These are phyloP conservation scores for Trametes versicolor DNA, from an alignment of 1,284 basidiomycete genomes.

Conservation along the genomic window DNA sequence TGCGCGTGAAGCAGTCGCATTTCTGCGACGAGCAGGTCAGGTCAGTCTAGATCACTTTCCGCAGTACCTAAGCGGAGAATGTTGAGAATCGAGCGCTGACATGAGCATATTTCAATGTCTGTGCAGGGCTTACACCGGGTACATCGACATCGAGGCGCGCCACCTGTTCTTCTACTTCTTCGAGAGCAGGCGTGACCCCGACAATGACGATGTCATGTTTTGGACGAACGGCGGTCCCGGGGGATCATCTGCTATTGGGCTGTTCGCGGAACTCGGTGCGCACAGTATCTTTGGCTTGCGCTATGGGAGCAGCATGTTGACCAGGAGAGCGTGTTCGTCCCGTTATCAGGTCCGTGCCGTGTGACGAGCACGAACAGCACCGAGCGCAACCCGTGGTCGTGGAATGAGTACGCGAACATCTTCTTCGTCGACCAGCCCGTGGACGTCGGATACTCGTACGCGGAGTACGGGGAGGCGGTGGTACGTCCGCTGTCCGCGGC, in stretches of 20 bases:
- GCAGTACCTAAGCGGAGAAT: too few relatives aligned
- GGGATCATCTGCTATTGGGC: conserved; percentile 64
- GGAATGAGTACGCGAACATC: conserved; percentile 76
- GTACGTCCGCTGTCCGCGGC: conserved; percentile 40
- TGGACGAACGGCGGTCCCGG: conserved; percentile 73
- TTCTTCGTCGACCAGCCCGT: conserved; percentile 78
- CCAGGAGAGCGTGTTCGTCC: conserved; percentile 29
- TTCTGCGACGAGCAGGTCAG: conserved; percentile 38
- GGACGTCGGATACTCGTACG: conserved; percentile 76
- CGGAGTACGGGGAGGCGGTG: conserved; percentile 72
- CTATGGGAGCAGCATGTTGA: conserved; percentile 50
- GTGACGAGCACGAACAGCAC: conserved; percentile 58
- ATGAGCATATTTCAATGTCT: too few relatives aligned
- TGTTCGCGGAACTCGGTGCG: conserved; percentile 74
- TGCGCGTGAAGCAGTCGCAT: conserved; percentile 56
- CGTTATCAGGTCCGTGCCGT: conserved; percentile 50
- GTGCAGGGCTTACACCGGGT: conserved; percentile 52
- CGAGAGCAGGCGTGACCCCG: conserved; percentile 76
- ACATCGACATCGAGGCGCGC: conserved; percentile 75
- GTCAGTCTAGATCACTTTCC: too few relatives aligned
- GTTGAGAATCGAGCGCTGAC: too few relatives aligned
- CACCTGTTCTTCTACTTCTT: conserved; percentile 87
- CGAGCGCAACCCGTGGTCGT: conserved; percentile 64
- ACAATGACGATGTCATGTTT: conserved; percentile 71
- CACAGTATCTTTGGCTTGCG: not conserved